phyloP scores from a whole-genome alignment of 2,329 filamentous ascomycete species.

The Venturia aucupariae region DNA sequence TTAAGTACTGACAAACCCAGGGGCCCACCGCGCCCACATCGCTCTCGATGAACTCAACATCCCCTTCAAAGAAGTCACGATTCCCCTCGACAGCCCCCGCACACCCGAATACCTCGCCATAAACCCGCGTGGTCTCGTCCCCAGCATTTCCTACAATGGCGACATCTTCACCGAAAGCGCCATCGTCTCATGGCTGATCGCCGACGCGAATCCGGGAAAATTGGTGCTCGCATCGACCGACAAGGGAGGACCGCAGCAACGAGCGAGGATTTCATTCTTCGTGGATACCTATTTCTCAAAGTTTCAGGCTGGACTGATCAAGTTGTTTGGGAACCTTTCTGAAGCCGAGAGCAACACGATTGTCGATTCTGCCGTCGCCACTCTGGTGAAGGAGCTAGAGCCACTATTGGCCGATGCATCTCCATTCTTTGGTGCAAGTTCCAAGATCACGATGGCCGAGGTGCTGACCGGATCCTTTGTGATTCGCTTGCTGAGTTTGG shows the following conservation, averaged over 20 bases:
- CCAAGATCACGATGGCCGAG: not conserved
- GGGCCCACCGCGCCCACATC: conserved; percentile 6
- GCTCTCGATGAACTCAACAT: conserved; percentile 5
- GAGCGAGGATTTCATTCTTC: conserved; percentile 3
- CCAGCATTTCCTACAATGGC: not conserved
- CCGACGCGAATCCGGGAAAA: not conserved
- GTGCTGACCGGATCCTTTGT: not conserved
- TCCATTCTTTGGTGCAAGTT: conserved; percentile 4
- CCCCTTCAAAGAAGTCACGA: conserved; percentile 4
- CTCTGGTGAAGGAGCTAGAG: conserved; percentile 4
- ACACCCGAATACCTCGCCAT: not conserved
- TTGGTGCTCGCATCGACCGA: conserved; percentile 1
- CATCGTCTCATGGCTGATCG: not conserved
- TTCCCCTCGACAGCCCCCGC: not conserved
- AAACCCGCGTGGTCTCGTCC: conserved; percentile 9
- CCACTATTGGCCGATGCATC: not conserved
- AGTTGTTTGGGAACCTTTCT: not conserved
- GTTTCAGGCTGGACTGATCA: not conserved
- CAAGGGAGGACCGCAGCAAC: not conserved
- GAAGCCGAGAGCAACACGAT: not conserved
- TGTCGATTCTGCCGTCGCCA: not conserved
- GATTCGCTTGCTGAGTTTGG: not conserved
- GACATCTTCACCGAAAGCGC: conserved; percentile 7
- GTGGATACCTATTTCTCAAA: conserved; percentile 7
- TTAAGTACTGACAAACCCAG: not conserved